Evolutionary conservation across 805 yeast species (phyloP).

Genomic region (Teunomyces stri): DNA sequence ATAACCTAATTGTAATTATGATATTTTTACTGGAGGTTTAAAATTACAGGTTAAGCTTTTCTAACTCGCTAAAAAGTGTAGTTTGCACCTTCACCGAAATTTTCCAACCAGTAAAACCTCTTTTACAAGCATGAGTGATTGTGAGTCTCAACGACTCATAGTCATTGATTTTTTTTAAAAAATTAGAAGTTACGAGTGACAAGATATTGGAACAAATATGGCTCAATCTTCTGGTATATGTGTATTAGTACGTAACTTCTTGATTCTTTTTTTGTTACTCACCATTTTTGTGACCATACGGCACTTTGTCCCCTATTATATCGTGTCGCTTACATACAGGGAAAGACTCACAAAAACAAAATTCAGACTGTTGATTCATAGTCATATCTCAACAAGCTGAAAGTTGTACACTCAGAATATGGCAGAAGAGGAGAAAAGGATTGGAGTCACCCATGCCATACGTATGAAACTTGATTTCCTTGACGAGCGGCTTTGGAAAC

Average conservation of each 20-base stretch:
- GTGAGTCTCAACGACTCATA: conserved; percentile 4
- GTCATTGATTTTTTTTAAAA: neutral
- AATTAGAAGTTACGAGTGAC: too few species aligned
- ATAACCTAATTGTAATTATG: neutral
- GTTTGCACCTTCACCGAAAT: neutral
- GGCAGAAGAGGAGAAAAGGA: conserved; percentile 19
- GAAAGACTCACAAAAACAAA: conserved; percentile 4
- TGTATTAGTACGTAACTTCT: too few species aligned
- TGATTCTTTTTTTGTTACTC: too few species aligned
- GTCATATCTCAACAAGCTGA: conserved; percentile 6
- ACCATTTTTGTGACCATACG: neutral
- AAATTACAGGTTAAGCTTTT: neutral
- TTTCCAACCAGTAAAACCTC: neutral
- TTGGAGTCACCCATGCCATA: conserved; percentile 58
- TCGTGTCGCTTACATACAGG: neutral
- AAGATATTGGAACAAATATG: too few species aligned
- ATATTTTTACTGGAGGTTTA: neutral
- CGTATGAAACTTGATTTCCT: conserved; percentile 65
- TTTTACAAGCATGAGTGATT: neutral
- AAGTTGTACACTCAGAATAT: neutral
- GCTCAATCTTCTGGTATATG: too few species aligned
- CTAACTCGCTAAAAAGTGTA: neutral
- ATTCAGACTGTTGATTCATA: conserved; percentile 8
- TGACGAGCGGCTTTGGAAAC: conserved; percentile 85
- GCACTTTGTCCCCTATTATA: neutral